Percentiles rank a stretch among this genome's conserved stretches.
Evolutionary conservation across 208 protist genomes (phyloP).

Genomic region (Trichomonas tenax): DNA sequence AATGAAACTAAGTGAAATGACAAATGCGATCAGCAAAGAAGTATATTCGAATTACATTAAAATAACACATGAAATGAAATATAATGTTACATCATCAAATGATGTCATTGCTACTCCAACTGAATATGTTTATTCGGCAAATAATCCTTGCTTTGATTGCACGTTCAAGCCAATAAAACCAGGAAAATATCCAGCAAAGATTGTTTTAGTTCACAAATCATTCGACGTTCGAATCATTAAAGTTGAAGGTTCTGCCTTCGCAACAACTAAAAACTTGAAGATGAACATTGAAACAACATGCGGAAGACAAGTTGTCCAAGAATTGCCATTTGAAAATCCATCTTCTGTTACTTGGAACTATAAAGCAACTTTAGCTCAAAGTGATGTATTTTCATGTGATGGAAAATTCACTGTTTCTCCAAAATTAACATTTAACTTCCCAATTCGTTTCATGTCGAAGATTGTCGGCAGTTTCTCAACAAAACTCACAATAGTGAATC

Average conservation of each 20-base stretch:
- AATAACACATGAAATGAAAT: not conserved
- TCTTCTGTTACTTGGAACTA: not conserved
- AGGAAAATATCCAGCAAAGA: not conserved
- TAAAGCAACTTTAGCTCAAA: not conserved
- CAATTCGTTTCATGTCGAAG: not conserved
- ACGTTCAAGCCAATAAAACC: not conserved
- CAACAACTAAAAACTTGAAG: not conserved
- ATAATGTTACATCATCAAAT: not conserved
- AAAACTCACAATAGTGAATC: not conserved
- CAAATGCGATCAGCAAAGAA: not conserved
- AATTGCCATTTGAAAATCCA: not conserved
- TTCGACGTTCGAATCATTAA: not conserved
- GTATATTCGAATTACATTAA: not conserved
- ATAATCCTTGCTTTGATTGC: not conserved
- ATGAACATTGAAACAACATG: not conserved
- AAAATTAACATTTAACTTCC: not conserved
- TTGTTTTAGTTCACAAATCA: not conserved
- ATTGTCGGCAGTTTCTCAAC: not conserved
- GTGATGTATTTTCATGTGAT: not conserved
- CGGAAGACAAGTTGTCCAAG: not conserved
- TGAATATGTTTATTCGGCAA: not conserved
- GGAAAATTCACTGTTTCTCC: not conserved
- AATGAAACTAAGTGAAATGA: not conserved
- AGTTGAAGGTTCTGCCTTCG: not conserved
- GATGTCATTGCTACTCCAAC: not conserved